Conservation (phyloP, 441 rosid species). For the Gossypium armourianum region DNA sequence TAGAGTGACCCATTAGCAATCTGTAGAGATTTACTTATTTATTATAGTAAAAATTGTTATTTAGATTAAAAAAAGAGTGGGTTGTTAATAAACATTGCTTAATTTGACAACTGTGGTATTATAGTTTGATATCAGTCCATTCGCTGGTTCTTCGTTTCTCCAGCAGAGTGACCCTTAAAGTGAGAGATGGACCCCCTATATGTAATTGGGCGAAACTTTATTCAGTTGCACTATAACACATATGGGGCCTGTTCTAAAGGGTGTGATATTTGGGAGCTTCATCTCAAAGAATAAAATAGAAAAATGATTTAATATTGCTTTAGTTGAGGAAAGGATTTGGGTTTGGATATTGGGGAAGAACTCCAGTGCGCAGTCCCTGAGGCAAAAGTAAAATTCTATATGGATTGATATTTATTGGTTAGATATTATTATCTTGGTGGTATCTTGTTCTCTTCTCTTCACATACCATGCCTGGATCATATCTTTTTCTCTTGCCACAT, state of each 20-base stretch:
- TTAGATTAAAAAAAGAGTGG: not conserved
- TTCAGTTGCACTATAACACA: not conserved
- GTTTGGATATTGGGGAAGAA: not conserved
- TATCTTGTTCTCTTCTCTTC: not conserved
- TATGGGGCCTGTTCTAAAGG: not conserved
- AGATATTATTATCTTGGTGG: not conserved
- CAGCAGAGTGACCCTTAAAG: not conserved
- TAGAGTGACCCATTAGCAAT: not conserved
- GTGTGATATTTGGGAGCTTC: slow-evolving; percentile 4
- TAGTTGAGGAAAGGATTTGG: slow-evolving; percentile 3
- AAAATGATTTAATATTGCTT: not conserved
- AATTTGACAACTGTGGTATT: not conserved
- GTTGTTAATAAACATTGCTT: slow-evolving; percentile 7
- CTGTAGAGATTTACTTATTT: not conserved
- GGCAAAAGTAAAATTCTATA: slow-evolving; percentile 3
- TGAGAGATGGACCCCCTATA: not conserved
- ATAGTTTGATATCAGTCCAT: not conserved
- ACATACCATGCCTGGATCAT: not conserved
- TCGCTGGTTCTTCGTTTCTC: not conserved
- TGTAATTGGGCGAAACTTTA: not conserved
- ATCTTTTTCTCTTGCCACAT: not conserved
- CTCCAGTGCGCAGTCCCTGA: not conserved
- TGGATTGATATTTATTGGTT: not conserved
- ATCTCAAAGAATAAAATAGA: not conserved
- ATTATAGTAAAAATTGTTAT: not conserved